Evolutionary conservation across 139 green algal species (phyloP), one percentile per base, ranked within the genome.

Genomic region (Edaphochlamys debaryana): DNA sequence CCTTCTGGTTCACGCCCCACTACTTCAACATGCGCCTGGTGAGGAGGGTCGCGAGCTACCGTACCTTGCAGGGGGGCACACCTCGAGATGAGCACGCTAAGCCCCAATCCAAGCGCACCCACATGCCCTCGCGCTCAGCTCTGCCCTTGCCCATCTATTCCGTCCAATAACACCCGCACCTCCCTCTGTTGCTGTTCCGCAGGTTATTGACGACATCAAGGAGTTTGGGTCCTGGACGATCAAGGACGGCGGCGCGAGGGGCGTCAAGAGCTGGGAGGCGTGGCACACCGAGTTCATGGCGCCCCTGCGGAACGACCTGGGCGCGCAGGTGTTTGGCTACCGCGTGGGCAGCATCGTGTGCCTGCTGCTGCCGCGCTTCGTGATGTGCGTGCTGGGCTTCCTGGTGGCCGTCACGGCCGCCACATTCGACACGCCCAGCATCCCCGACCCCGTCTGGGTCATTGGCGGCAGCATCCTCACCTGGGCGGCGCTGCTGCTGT

Each of bases 141-240:
- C n/a, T n/a, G n/a, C n/a, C n/a, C n/a, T n/a, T n/a, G n/a, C n/a
- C n/a, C n/a, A n/a, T n/a, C n/a, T n/a, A n/a, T n/a, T n/a, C n/a
- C n/a, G n/a, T n/a, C n/a, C n/a, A n/a, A n/a, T n/a, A n/a, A n/a
- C n/a, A n/a, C n/a, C n/a, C n/a, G n/a, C n/a, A n/a, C n/a, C n/a
- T 95, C 89, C 94, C 93, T 70, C 92, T 92, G 9, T 85, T 91
- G 42, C 87, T 87, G 45, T 94, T 94, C 85, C 85, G 84, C 27
- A 69, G 64, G 64, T 69, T 34, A 15, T 69, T 8, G 17, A 11
- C 32, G 64, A 69, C 34, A n/a, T n/a, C 8, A n/a, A n/a, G 8
- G 64, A 69, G 17, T 69, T 69, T 27, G 27, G 36, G 11, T n/a
- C 64, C 34, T 69, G 64, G 34, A n/a, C n/a, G n/a, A 4, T 69